These are phyloP conservation scores for Isoetes taiwanensis DNA, from an alignment of 75 land plant genomes.

Conservation along the genomic window DNA sequence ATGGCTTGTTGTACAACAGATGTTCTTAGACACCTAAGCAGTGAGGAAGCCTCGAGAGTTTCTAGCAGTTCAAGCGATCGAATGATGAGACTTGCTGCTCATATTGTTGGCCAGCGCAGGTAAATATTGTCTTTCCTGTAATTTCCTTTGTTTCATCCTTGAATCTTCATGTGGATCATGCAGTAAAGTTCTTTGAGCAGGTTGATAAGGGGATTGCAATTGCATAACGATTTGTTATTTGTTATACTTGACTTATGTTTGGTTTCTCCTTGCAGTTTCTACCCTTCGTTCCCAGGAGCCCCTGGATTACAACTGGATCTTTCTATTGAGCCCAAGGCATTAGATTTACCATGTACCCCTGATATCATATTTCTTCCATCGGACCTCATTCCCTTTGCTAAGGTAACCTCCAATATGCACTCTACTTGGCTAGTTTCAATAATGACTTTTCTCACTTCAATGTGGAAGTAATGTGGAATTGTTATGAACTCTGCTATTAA, in stretches of 20 bases:
- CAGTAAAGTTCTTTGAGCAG: neutral
- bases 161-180: neutral
- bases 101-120: constrained; percentile 71
- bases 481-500: no score
- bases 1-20: constrained; percentile 68
- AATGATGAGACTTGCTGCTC: constrained; percentile 55
- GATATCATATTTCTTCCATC: constrained; percentile 75
- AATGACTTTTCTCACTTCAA: no score
- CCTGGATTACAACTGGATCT: constrained; percentile 62
- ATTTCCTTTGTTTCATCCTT: neutral
- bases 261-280: constrained; percentile 46
- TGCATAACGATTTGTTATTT: neutral
- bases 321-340: constrained; percentile 54
- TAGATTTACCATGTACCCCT: constrained; percentile 40
- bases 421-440: no score
- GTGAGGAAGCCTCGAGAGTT: constrained; percentile 58
- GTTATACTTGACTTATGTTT: neutral
- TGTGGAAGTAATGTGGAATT: no score
- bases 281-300: constrained; percentile 80
- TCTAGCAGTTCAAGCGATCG: constrained; percentile 48
- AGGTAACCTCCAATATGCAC: constrained; percentile 32
- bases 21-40: constrained; percentile 71
- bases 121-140: constrained; percentile 7
- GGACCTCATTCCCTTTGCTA: constrained; percentile 70
- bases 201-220: no score